phyloP scores from a whole-genome alignment of 306 rosid genomes.

The Cyclanthera cordifolia region DNA sequence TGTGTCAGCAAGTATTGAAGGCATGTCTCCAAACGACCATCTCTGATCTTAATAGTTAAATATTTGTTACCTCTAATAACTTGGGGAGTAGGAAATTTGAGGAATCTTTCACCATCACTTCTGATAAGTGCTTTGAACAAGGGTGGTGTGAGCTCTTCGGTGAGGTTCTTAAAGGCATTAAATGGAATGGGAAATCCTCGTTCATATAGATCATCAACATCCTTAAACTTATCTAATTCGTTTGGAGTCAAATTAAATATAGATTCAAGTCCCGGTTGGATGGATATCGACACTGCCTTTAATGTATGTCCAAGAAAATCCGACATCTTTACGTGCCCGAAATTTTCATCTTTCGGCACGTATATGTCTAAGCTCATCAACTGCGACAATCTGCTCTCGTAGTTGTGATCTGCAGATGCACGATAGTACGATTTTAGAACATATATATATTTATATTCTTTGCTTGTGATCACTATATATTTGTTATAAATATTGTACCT shows the following conservation, averaged over 20 bases:
- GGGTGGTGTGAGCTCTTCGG: conserved; percentile 40
- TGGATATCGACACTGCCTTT: conserved; percentile 44
- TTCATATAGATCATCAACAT: conserved; percentile 51
- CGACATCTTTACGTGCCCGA: conserved; percentile 66
- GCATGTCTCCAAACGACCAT: too few relatives aligned
- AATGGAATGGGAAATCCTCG: conserved; percentile 53
- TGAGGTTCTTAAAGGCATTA: conserved; percentile 30
- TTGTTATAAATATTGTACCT: too few relatives aligned
- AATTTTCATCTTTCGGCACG: conserved; percentile 81
- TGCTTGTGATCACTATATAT: too few relatives aligned
- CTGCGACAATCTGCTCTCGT: conserved; percentile 41
- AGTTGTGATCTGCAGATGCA: conserved; percentile 30
- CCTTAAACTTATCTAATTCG: conserved; percentile 61
- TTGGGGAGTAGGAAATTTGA: conserved; percentile 64
- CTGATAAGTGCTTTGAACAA: conserved; percentile 52
- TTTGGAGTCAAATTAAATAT: conserved; percentile 34
- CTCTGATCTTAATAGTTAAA: too few relatives aligned
- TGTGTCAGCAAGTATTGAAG: background rate
- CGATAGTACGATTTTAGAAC: too few relatives aligned
- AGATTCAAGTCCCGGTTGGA: conserved; percentile 58
- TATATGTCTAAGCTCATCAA: conserved; percentile 48
- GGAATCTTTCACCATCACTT: conserved; percentile 47
- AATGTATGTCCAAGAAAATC: conserved; percentile 62
- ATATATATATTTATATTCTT: too few relatives aligned
- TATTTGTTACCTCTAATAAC: conserved; percentile 52